phyloP scores from a whole-genome alignment of 768 basidiomycete species.

The Piloderma croceum region DNA sequence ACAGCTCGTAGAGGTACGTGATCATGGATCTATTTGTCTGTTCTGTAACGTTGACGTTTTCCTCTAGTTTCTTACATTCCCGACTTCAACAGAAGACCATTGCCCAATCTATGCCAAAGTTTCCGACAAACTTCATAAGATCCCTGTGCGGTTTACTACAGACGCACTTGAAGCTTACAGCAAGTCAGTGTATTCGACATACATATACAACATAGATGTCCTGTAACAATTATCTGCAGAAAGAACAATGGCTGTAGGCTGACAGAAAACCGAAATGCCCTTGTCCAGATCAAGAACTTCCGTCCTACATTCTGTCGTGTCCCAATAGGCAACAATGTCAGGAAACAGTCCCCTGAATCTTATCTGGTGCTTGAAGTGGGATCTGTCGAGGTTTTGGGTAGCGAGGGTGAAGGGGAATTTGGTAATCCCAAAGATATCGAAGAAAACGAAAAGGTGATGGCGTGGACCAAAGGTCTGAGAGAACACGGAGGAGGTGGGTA shows the following conservation, averaged over 20 bases:
- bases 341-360: slow-evolving; percentile 34
- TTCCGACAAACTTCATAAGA: slow-evolving; percentile 49
- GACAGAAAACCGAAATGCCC: slow-evolving; percentile 40
- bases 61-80: slow-evolving; percentile 52
- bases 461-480: slow-evolving; percentile 55
- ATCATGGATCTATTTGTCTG: background rate
- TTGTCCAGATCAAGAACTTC: slow-evolving; percentile 45
- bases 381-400: slow-evolving; percentile 37
- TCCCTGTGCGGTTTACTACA: slow-evolving; percentile 52
- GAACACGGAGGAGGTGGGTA: slow-evolving; percentile 58
- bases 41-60: slow-evolving; percentile 1
- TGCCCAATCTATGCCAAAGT: slow-evolving; percentile 55
- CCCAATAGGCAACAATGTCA: slow-evolving; percentile 33
- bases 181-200: slow-evolving; percentile 26
- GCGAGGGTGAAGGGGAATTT: slow-evolving; percentile 40
- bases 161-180: slow-evolving; percentile 44
- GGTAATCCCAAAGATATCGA: slow-evolving; percentile 48
- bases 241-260: slow-evolving; percentile 30
- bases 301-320: slow-evolving; percentile 48
- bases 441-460: slow-evolving; percentile 32
- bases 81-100: slow-evolving; percentile 29
- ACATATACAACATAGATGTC: background rate
- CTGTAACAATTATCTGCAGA: slow-evolving; percentile 8
- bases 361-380: slow-evolving; percentile 53
- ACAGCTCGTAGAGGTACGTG: slow-evolving; percentile 51